Conservation (phyloP, 1,139 yeast genomes). For the Geotrichum fermentans region DNA sequence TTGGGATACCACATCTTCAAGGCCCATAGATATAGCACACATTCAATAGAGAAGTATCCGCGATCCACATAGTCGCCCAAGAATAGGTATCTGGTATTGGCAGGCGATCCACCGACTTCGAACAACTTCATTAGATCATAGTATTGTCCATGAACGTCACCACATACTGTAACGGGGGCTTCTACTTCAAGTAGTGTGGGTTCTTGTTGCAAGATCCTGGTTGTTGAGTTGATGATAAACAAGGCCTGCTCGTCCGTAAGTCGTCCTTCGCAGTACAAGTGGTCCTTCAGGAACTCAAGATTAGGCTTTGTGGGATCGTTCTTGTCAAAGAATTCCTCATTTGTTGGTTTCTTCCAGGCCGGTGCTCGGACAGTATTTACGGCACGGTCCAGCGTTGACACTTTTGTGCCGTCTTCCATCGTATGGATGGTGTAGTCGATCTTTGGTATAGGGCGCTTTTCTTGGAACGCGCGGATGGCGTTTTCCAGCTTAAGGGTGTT, state of each 20-base stretch:
- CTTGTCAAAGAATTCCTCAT: conserved; percentile 66
- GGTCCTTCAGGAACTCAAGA: conserved; percentile 63
- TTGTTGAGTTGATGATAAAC: conserved; percentile 63
- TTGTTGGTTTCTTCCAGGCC: conserved; percentile 59
- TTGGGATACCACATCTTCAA: conserved; percentile 73
- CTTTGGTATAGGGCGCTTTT: conserved; percentile 41
- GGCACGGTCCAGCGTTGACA: conserved; percentile 66
- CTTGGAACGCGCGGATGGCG: conserved; percentile 68
- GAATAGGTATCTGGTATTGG: conserved; percentile 68
- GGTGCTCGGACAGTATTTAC: conserved; percentile 65
- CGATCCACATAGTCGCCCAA: conserved; percentile 96
- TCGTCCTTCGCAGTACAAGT: conserved; percentile 78
- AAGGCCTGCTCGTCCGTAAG: conserved; percentile 67
- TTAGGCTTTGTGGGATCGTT: conserved; percentile 51
- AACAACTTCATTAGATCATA: conserved; percentile 85
- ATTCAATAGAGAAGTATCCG: conserved; percentile 88
- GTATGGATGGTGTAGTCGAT: conserved; percentile 53
- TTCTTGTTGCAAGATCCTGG: conserved; percentile 60
- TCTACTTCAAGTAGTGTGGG: conserved; percentile 78
- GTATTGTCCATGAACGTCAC: conserved; percentile 94
- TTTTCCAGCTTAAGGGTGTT: conserved; percentile 44
- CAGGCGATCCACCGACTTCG: conserved; percentile 93
- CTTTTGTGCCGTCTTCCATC: conserved; percentile 63
- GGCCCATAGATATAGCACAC: conserved; percentile 73
- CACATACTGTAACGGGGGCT: conserved; percentile 94